Percentiles rank a stretch among this genome's conserved stretches.
Conservation (phyloP, 805 yeast species). For the Teunomyces aglyptinius region DNA sequence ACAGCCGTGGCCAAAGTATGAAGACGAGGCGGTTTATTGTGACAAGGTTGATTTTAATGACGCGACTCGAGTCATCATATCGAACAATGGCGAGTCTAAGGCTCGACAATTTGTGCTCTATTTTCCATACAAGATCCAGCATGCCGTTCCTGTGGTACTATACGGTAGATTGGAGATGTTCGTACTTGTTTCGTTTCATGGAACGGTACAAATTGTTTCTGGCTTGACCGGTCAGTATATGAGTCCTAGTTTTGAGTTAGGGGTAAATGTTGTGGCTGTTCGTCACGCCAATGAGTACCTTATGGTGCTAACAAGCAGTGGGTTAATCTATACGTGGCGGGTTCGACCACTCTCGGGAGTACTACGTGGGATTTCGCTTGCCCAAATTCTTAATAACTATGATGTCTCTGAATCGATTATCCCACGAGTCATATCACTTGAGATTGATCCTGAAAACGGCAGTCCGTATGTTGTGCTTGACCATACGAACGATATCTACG, state of each 20-base stretch:
- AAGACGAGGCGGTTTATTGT: conserved; percentile 34
- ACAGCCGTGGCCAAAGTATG: conserved; percentile 38
- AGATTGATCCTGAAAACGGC: conserved; percentile 36
- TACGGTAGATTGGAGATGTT: conserved; percentile 38
- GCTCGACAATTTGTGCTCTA: conserved; percentile 35
- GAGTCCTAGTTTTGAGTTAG: conserved; percentile 52
- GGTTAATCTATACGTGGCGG: conserved; percentile 52
- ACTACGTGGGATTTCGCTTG: conserved; percentile 47
- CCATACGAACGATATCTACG: conserved; percentile 33
- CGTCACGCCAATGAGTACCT: conserved; percentile 32
- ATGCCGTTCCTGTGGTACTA: conserved; percentile 40
- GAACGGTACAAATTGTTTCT: conserved; percentile 47
- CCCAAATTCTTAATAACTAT: conserved; percentile 48
- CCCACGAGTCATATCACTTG: conserved; percentile 18
- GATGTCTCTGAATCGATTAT: conserved; percentile 10
- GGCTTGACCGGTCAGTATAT: conserved; percentile 45
- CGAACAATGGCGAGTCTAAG: conserved; percentile 34
- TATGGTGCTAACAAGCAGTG: conserved; percentile 49
- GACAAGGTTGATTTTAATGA: conserved; percentile 44
- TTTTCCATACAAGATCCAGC: conserved; percentile 48
- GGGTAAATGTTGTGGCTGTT: conserved; percentile 42
- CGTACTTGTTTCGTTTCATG: conserved; percentile 58
- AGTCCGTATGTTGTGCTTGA: conserved; percentile 42
- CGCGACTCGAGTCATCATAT: conserved; percentile 46
- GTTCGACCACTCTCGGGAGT: conserved; percentile 32